Evolutionary conservation across 495 filamentous ascomycete genomes (phyloP).

Genomic region (Talaromyces wortmannii): DNA sequence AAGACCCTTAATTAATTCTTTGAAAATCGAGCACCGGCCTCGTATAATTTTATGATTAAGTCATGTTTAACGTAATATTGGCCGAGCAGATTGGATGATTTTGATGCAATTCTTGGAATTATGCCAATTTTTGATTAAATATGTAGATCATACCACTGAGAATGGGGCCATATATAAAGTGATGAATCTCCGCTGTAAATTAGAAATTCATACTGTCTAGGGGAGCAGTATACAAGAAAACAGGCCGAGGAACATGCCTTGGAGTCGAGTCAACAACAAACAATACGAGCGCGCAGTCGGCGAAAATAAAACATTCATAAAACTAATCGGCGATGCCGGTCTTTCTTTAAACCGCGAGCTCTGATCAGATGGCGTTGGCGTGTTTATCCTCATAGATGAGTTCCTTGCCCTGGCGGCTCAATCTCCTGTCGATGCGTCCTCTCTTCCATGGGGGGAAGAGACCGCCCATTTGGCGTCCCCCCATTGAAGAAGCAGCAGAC

Average conservation of each 20-base stretch:
- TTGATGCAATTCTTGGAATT: too few relatives aligned
- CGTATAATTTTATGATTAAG: too few relatives aligned
- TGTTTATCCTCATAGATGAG: constrained; percentile 15
- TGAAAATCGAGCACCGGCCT: too few relatives aligned
- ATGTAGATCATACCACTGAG: too few relatives aligned
- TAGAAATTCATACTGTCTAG: too few relatives aligned
- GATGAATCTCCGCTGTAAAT: too few relatives aligned
- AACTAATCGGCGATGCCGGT: constrained; percentile 14
- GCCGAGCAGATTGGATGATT: too few relatives aligned
- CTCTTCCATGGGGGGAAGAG: constrained; percentile 21
- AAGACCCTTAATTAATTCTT: too few relatives aligned
- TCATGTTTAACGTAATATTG: too few relatives aligned
- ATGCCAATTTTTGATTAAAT: too few relatives aligned
- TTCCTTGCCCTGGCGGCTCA: constrained; percentile 7
- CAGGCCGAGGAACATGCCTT: not conserved
- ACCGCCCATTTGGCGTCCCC: constrained; percentile 14
- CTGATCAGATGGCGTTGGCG: constrained; percentile 21
- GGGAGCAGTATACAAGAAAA: too few relatives aligned
- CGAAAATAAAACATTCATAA: constrained; percentile 17
- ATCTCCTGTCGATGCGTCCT: not conserved
- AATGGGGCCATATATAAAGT: too few relatives aligned
- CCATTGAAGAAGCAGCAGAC: constrained; percentile 17
- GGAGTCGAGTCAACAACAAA: not conserved
- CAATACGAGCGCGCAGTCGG: constrained; percentile 7
- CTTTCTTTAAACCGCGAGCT: constrained; percentile 15